Conservation (phyloP, 2,329 filamentous ascomycete species). For the Arachnopeziza araneosa region DNA sequence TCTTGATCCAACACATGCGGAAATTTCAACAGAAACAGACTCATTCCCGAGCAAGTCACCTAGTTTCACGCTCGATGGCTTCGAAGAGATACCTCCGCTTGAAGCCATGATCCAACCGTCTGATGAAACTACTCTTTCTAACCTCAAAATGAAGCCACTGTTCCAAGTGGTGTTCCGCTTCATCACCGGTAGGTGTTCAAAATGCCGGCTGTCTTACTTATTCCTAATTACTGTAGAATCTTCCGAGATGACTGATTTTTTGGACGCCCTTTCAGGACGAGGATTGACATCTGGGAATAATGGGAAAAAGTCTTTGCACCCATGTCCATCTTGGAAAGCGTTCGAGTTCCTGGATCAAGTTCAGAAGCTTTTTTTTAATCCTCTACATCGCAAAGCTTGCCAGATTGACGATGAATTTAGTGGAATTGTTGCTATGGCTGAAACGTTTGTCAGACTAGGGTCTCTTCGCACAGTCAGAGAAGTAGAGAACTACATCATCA, state of each 20-base stretch:
- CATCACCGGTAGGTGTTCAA: neutral
- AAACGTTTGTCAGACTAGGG: constrained; percentile 7
- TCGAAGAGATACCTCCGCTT: neutral
- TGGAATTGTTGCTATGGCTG: constrained; percentile 9
- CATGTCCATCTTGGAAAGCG: neutral
- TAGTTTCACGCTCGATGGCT: neutral
- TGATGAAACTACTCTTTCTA: neutral
- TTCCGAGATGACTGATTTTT: constrained; percentile 7
- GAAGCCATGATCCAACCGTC: neutral
- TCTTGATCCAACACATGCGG: neutral
- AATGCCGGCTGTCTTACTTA: neutral
- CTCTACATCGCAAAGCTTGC: constrained; percentile 1
- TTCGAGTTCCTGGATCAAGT: constrained; percentile 7
- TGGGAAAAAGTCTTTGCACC: neutral
- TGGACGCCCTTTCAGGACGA: constrained; percentile 5
- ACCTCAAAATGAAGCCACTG: neutral
- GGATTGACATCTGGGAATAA: constrained; percentile 2
- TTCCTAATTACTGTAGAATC: constrained; percentile 5
- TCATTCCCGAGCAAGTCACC: neutral
- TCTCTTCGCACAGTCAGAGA: constrained; percentile 8
- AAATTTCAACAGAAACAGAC: neutral
- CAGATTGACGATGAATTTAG: constrained; percentile 4
- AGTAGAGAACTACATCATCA: constrained; percentile 11
- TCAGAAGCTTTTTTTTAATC: constrained; percentile 1
- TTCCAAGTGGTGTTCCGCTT: neutral